A percentile compares a stretch with the other conserved stretches of the same genome.
These are phyloP conservation scores for Hygrophorus russula DNA, from an alignment of 768 basidiomycete genomes.

Conservation along the genomic window DNA sequence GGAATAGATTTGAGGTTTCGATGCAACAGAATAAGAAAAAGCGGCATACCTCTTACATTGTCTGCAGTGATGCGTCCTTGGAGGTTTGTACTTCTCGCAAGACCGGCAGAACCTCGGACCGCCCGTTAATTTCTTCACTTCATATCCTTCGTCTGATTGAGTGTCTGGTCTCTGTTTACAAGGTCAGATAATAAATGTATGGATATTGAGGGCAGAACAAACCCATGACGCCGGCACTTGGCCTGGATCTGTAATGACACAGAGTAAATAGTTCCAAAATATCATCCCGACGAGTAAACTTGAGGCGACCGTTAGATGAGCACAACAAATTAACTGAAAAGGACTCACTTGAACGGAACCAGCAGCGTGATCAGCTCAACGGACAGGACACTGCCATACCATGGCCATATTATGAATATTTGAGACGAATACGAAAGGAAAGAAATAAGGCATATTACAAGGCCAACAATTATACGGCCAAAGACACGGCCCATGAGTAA, in stretches of 20 bases:
- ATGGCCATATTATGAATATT: constrained; percentile 84
- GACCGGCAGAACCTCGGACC: constrained; percentile 77
- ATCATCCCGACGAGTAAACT: constrained; percentile 71
- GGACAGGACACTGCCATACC: constrained; percentile 72
- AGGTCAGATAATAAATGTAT: neutral
- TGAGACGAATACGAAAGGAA: constrained; percentile 90
- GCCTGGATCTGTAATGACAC: constrained; percentile 79
- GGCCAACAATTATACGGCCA: constrained; percentile 53
- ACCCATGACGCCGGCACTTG: constrained; percentile 74
- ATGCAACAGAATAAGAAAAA: neutral
- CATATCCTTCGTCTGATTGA: constrained; percentile 52
- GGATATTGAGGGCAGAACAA: constrained; percentile 12
- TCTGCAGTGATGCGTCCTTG: constrained; percentile 86
- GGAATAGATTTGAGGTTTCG: neutral
- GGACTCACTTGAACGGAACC: constrained; percentile 80
- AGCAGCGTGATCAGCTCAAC: constrained; percentile 69
- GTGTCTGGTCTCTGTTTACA: constrained; percentile 60
- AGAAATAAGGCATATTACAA: constrained; percentile 60
- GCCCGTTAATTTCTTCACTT: constrained; percentile 85
- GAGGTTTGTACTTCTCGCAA: constrained; percentile 80
- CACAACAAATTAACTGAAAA: constrained; percentile 3
- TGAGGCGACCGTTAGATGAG: constrained; percentile 2
- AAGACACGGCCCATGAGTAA: constrained; percentile 30
- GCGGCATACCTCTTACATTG: constrained; percentile 65
- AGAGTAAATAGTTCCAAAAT: constrained; percentile 82